These are phyloP conservation scores for Lepidium aucheri DNA, from an alignment of 345 rosid genomes.

Conservation along the genomic window DNA sequence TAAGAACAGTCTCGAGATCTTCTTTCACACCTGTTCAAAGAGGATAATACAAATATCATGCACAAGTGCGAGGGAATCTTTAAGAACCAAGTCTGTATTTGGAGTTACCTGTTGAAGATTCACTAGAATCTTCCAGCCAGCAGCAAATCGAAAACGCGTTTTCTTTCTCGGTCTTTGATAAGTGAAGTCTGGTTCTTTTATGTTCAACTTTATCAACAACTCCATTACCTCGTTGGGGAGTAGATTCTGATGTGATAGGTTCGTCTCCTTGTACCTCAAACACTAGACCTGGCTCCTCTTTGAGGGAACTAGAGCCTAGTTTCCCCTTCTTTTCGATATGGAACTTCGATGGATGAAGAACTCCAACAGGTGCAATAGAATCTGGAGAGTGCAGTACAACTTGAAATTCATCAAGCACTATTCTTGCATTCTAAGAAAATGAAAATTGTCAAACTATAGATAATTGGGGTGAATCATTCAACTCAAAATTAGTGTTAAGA, in stretches of 20 bases:
- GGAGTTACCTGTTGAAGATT: constrained; percentile 54
- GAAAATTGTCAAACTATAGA: background rate
- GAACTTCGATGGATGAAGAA: constrained; percentile 68
- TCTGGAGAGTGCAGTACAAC: constrained; percentile 71
- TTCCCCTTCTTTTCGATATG: constrained; percentile 63
- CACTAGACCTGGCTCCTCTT: constrained; percentile 38
- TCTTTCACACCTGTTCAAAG: constrained; percentile 52
- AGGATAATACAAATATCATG: background rate
- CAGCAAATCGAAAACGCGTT: constrained; percentile 64
- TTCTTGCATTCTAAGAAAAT: constrained; percentile 57
- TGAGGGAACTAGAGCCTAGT: constrained; percentile 15
- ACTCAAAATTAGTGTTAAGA: background rate
- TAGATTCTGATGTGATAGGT: constrained; percentile 27
- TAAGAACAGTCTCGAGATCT: constrained; percentile 55
- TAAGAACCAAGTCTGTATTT: background rate
- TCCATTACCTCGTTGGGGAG: constrained; percentile 23
- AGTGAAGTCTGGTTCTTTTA: constrained; percentile 32
- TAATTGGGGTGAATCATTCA: background rate
- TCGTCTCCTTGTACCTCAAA: constrained; percentile 57
- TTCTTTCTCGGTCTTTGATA: constrained; percentile 48
- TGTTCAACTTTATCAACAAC: constrained; percentile 35
- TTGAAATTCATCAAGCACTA: constrained; percentile 74
- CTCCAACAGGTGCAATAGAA: constrained; percentile 90
- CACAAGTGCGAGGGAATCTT: background rate
- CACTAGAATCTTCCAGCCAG: constrained; percentile 56